Percentiles rank a stretch among this genome's conserved stretches.
These are phyloP conservation scores for Rubus parviflorus DNA, from an alignment of 306 rosid species.

Conservation along the genomic window DNA sequence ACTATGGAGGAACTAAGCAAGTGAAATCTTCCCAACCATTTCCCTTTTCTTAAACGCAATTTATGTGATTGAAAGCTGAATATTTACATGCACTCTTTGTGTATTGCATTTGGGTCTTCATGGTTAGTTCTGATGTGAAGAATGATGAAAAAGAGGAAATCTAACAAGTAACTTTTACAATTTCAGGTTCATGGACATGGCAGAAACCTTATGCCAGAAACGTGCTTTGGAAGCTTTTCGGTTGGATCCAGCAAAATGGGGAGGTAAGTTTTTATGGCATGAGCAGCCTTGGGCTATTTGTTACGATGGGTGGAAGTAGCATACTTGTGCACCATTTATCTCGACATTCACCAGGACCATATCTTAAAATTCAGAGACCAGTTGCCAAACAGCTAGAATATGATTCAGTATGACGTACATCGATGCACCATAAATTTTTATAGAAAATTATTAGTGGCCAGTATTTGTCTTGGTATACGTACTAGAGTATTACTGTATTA, in stretches of 20 bases:
- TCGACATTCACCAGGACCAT: background rate
- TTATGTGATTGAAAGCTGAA: background rate
- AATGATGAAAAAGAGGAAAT: constrained; percentile 2
- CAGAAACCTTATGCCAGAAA: constrained; percentile 96
- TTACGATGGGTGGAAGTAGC: background rate
- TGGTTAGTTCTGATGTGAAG: background rate
- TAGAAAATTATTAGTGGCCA: background rate
- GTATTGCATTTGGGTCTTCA: background rate
- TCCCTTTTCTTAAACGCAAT: background rate
- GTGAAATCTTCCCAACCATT: constrained; percentile 22
- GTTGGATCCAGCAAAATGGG: constrained; percentile 98
- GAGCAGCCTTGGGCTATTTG: background rate
- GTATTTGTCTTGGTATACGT: background rate
- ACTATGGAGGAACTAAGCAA: constrained; percentile 94
- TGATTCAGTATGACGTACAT: background rate
- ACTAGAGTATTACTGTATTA: background rate
- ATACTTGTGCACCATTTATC: background rate
- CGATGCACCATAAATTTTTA: background rate
- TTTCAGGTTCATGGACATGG: constrained; percentile 98
- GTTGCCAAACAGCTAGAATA: constrained; percentile 1
- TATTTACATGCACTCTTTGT: background rate
- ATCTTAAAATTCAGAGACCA: background rate
- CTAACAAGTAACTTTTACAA: constrained; percentile 3
- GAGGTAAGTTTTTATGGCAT: constrained; percentile 54
- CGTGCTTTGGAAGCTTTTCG: constrained; percentile 94